Evolutionary conservation across 164 flowering plant species (phyloP).

Genomic region (Nymphaea colorata): DNA sequence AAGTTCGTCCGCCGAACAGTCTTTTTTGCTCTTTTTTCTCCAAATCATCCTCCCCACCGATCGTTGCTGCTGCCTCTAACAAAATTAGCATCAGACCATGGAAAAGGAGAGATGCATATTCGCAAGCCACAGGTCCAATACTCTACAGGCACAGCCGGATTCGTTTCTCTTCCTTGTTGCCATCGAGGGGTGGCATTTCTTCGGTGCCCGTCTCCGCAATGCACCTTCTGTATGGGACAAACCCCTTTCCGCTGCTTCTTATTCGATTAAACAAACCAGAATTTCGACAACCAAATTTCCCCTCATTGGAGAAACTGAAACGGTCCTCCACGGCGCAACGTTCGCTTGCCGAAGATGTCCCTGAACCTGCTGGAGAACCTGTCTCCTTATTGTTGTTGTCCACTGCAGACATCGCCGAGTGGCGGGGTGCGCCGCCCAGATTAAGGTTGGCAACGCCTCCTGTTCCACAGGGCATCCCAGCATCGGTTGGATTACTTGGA

Average conservation of each 20-base stretch:
- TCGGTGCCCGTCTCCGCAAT: slow-evolving; percentile 25
- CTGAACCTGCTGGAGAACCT: neutral
- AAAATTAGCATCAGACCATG: too few relatives aligned
- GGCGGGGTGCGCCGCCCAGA: neutral
- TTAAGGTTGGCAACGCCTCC: neutral
- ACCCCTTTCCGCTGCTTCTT: slow-evolving; percentile 27
- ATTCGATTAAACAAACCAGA: slow-evolving; percentile 1
- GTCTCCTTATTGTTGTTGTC: neutral
- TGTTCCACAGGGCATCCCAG: neutral
- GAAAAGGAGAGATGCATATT: neutral
- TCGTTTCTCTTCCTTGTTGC: slow-evolving; percentile 26
- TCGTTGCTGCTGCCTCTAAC: too few relatives aligned
- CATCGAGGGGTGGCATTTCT: slow-evolving; percentile 11
- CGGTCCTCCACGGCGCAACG: neutral
- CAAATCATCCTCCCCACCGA: too few relatives aligned
- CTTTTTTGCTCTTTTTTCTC: too few relatives aligned
- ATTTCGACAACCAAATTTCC: neutral
- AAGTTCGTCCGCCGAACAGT: too few relatives aligned
- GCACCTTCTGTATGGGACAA: slow-evolving; percentile 61
- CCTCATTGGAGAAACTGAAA: too few relatives aligned
- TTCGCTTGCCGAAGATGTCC: neutral
- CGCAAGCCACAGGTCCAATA: neutral
- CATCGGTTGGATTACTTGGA: neutral
- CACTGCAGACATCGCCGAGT: neutral
- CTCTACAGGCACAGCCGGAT: slow-evolving; percentile 28